These are phyloP conservation scores for Epithemia pelagica DNA, from an alignment of 108 stramenopile genomes.

Conservation along the genomic window DNA sequence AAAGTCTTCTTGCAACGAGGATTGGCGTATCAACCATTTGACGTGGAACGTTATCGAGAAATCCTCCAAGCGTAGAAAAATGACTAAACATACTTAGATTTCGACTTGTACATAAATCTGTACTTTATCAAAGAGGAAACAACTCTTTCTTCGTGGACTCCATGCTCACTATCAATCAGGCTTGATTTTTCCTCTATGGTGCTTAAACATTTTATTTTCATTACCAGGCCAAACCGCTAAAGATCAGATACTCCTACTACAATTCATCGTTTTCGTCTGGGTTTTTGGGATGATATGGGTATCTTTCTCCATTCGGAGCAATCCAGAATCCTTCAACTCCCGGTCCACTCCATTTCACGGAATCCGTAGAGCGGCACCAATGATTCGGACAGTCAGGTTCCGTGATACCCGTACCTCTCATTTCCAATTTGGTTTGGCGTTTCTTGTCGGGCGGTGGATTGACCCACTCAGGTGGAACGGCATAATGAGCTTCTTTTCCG, in stretches of 20 bases:
- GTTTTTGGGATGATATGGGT: constrained; percentile 19
- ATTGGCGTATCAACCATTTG: neutral
- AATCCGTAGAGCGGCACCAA: constrained; percentile 54
- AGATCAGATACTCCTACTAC: too few relatives aligned
- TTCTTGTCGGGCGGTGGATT: constrained; percentile 12
- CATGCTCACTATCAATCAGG: too few relatives aligned
- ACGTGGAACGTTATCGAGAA: neutral
- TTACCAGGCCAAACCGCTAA: too few relatives aligned
- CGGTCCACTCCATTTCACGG: constrained; percentile 61
- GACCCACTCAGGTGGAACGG: constrained; percentile 48
- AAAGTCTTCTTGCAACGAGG: constrained; percentile 18
- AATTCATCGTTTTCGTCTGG: constrained; percentile 14
- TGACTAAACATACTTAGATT: too few relatives aligned
- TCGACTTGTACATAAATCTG: too few relatives aligned
- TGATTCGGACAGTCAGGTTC: constrained; percentile 63
- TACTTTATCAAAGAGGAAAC: too few relatives aligned
- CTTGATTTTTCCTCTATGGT: too few relatives aligned
- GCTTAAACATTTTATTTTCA: too few relatives aligned
- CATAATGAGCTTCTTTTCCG: constrained; percentile 57
- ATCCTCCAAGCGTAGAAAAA: neutral
- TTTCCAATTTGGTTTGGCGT: constrained; percentile 22
- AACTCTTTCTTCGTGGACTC: too few relatives aligned
- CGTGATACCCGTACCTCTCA: constrained; percentile 50
- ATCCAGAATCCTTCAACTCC: constrained; percentile 41
- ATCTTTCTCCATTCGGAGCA: constrained; percentile 25